Base-by-base conservation (phyloP, 164 flowering plant genomes). In the Magnolia changhungtana region DNA sequence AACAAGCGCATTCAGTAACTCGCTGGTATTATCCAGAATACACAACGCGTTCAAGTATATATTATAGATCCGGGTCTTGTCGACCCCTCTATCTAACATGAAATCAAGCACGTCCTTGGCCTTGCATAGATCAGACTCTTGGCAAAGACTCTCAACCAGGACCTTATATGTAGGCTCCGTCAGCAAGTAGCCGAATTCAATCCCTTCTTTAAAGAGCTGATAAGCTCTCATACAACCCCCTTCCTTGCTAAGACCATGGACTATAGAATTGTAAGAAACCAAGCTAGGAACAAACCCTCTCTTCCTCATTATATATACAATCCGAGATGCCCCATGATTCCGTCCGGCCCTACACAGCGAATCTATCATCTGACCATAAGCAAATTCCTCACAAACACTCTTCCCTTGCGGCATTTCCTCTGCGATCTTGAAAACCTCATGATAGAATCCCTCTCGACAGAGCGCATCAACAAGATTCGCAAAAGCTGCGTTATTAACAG, bases 211-310 rank as follows among this genome's bases (percentile, higher is more conserved):
- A 66, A 89, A 85, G 83, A 96, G 80, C 78, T 96, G 98, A 78
- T 83, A 94, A 74, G 97, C 98, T 80, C 99, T 88, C 89, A 92
- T 87, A 79, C 87, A 89, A 76, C 93, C 92, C 4, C 96, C 95
- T 24, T 89, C 89, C 75, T 84, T 87, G 81, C 90, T 81, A 2
- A 96, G 87, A 21, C 97, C 97, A 80, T 94, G 97, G 4, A 96
- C 73, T 73, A 94, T 90, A 72, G 85, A 80, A 81, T 94, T 91
- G 77, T 92, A 94, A 0, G 92, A 92, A 14, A 83, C 82, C 70
- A 81, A 59, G 70, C 96, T 85, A 9, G 98, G 98, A 50, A 58
- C 67, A 65, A 85, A 79, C 7, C 96, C 93, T 76, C 82, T 86
- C 78, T 87, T 92, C 69, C 88, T 89, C 97, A 93, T 93, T 74